Evolutionary conservation across 805 yeast species (phyloP).

Genomic region (Candida berthetii): DNA sequence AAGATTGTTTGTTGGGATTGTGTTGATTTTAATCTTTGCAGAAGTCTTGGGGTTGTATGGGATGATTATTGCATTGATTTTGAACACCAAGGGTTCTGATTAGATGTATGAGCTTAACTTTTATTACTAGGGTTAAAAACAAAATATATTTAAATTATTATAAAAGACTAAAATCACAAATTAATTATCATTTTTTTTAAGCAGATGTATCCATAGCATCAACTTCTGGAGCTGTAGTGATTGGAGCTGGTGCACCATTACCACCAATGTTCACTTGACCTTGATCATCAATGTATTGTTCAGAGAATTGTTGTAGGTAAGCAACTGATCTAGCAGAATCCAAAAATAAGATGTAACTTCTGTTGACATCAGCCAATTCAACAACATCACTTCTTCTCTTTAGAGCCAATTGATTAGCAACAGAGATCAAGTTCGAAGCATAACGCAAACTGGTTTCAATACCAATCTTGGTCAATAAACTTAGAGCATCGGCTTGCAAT

Average conservation of each 20-base stretch:
- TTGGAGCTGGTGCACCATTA: slow-evolving; percentile 23
- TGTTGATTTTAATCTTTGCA: slow-evolving; percentile 82
- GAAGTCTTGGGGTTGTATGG: slow-evolving; percentile 91
- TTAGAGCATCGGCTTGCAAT: slow-evolving; percentile 74
- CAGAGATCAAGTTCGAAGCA: slow-evolving; percentile 86
- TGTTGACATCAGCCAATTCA: slow-evolving; percentile 78
- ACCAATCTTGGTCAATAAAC: slow-evolving; percentile 83
- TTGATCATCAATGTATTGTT: slow-evolving; percentile 69
- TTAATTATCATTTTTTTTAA: slow-evolving; percentile 1
- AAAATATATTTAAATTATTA: neutral
- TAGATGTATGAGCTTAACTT: slow-evolving; percentile 15
- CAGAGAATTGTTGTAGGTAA: slow-evolving; percentile 63
- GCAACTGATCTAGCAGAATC: slow-evolving; percentile 89
- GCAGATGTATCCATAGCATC: slow-evolving; percentile 34
- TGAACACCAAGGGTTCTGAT: slow-evolving; percentile 84
- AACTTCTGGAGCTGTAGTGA: slow-evolving; percentile 25
- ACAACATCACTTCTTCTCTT: slow-evolving; percentile 71
- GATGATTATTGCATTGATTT: slow-evolving; percentile 88
- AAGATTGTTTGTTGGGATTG: slow-evolving; percentile 83
- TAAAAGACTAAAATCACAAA: neutral
- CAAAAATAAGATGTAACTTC: slow-evolving; percentile 79
- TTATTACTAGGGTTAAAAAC: neutral
- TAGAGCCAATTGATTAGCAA: slow-evolving; percentile 78
- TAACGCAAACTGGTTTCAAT: slow-evolving; percentile 87
- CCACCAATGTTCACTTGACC: slow-evolving; percentile 62